Percentiles rank a stretch among this genome's conserved stretches.
Evolutionary conservation across 2,329 filamentous ascomycete genomes (phyloP).

Genomic region (Stylonectria norvegica): DNA sequence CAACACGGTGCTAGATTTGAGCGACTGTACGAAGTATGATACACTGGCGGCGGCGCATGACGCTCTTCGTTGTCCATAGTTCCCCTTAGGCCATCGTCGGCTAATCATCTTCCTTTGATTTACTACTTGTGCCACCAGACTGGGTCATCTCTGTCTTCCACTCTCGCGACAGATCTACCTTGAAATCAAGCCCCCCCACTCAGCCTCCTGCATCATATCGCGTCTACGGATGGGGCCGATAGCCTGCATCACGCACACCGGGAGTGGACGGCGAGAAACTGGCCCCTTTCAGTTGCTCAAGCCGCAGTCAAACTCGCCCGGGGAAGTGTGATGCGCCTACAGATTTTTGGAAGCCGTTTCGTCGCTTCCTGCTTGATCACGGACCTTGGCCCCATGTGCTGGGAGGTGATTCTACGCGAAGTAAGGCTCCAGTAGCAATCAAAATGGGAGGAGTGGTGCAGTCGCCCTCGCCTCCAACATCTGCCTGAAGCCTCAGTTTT

Average conservation of each 20-base stretch:
- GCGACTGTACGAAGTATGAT: slow-evolving; percentile 12
- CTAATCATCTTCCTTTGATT: slow-evolving; percentile 16
- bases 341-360: slow-evolving; percentile 24
- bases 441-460: slow-evolving; percentile 19
- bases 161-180: slow-evolving; percentile 7
- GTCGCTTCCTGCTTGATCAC: slow-evolving; percentile 1
- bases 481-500: slow-evolving; percentile 13
- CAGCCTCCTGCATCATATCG: slow-evolving; percentile 11
- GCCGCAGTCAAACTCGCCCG: slow-evolving; percentile 16
- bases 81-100: slow-evolving; percentile 13
- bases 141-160: slow-evolving; percentile 12
- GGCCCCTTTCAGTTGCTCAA: slow-evolving; percentile 8
- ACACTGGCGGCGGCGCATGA: slow-evolving; percentile 12
- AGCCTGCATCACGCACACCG: slow-evolving; percentile 8
- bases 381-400: slow-evolving; percentile 7
- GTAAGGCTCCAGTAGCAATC: slow-evolving; percentile 20
- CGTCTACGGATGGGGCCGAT: slow-evolving; percentile 5
- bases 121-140: slow-evolving; percentile 18
- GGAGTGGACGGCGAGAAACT: slow-evolving; percentile 9
- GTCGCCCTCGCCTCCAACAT: slow-evolving; percentile 13
- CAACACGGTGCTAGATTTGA: slow-evolving; percentile 9
- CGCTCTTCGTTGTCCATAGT: slow-evolving; percentile 18
- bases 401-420: slow-evolving; percentile 13
- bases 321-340: slow-evolving; percentile 16
- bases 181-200: slow-evolving; percentile 7